Percentiles rank a stretch among this genome's conserved stretches.
Evolutionary conservation across 73 alveolate species (phyloP).

Genomic region (Halteria grandinella): DNA sequence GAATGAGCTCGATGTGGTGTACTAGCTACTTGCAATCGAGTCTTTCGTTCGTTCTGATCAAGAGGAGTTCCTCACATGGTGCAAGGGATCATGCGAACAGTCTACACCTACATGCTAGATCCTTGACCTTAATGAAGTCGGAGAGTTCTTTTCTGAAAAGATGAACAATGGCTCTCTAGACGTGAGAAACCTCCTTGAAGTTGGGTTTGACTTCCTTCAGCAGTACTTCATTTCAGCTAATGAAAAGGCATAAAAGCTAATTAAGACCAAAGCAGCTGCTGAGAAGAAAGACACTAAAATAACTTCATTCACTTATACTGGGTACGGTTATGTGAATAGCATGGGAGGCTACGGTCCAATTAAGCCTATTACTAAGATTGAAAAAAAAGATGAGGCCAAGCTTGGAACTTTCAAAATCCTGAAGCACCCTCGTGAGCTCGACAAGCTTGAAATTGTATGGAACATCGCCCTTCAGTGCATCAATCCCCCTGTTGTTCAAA

Average conservation of each 20-base stretch:
- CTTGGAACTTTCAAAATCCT: slow-evolving; percentile 44
- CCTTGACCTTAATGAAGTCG: slow-evolving; percentile 71
- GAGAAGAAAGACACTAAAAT: slow-evolving; percentile 5
- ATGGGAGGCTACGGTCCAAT: no score
- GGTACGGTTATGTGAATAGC: no score
- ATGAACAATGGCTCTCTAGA: slow-evolving; percentile 70
- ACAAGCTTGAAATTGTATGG: slow-evolving; percentile 71
- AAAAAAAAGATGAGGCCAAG: slow-evolving; percentile 38
- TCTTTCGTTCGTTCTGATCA: slow-evolving; percentile 47
- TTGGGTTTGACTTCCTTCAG: slow-evolving; percentile 86
- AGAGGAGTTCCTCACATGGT: slow-evolving; percentile 69
- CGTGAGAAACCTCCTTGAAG: slow-evolving; percentile 65
- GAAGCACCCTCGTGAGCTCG: slow-evolving; percentile 58
- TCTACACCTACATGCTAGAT: slow-evolving; percentile 30
- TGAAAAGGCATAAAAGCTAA: slow-evolving; percentile 46
- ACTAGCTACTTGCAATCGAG: slow-evolving; percentile 28
- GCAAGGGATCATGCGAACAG: slow-evolving; percentile 66
- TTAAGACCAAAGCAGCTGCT: slow-evolving; percentile 46
- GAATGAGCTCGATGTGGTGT: slow-evolving; percentile 40
- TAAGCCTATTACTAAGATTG: no score
- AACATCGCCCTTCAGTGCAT: slow-evolving; percentile 53
- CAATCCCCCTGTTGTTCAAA: slow-evolving; percentile 45
- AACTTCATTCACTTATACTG: no score
- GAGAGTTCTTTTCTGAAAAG: slow-evolving; percentile 77
- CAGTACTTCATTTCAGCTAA: slow-evolving; percentile 71